phyloP scores from a whole-genome alignment of 768 basidiomycete genomes.

The Leccinum boreale region DNA sequence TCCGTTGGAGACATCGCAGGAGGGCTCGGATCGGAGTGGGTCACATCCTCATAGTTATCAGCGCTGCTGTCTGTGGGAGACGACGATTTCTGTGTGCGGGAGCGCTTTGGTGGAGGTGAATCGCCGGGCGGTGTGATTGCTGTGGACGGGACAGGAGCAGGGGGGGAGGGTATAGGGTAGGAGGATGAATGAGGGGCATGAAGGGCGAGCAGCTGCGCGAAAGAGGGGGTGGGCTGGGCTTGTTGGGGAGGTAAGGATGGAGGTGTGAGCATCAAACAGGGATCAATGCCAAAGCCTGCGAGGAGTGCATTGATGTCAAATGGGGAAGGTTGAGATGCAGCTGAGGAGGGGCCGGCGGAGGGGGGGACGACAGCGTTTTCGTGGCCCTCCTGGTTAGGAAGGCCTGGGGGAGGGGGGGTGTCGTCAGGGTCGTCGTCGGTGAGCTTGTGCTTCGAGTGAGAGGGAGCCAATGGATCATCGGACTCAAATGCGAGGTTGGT shows the following conservation, averaged over 20 bases:
- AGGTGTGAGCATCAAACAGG: constrained; percentile 35
- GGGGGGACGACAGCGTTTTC: constrained; percentile 51
- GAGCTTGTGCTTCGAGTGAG: constrained; percentile 34
- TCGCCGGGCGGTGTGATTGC: constrained; percentile 12
- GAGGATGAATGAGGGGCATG: constrained; percentile 40
- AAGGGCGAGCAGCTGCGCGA: constrained; percentile 68
- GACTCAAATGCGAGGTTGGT: constrained; percentile 77
- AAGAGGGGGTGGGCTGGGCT: constrained; percentile 43
- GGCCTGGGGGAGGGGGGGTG: constrained; percentile 2
- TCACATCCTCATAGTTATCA: constrained; percentile 20
- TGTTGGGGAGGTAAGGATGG: constrained; percentile 28
- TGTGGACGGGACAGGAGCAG: constrained; percentile 11
- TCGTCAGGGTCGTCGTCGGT: constrained; percentile 33
- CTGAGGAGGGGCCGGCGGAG: constrained; percentile 32
- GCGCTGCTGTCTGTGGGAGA: constrained; percentile 21
- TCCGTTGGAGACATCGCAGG: constrained; percentile 55
- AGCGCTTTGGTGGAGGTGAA: constrained; percentile 42
- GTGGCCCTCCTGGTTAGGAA: constrained; percentile 52
- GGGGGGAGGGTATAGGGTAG: constrained; percentile 17
- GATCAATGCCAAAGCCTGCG: constrained; percentile 40
- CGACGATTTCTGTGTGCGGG: constrained; percentile 54
- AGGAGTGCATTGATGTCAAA: constrained; percentile 43
- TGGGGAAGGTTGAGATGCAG: constrained; percentile 33
- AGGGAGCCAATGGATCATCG: constrained; percentile 55
- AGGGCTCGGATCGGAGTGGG: constrained; percentile 8